Percentiles rank a stretch among this genome's conserved stretches.
These are phyloP conservation scores for Volvox reticuliferus DNA, from an alignment of 139 green algal genomes.

Conservation along the genomic window DNA sequence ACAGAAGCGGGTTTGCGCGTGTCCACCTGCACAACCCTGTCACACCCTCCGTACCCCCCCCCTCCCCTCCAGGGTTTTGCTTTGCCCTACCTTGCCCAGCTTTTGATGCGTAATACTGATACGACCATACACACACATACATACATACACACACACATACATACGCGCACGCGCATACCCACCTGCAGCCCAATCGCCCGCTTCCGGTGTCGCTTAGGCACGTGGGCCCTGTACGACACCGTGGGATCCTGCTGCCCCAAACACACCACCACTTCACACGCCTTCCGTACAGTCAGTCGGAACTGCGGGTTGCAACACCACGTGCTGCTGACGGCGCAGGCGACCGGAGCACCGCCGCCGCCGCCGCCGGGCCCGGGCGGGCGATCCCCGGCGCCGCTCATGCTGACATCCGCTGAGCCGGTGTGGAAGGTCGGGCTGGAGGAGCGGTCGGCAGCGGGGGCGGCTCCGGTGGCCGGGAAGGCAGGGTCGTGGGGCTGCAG, in stretches of 20 bases:
- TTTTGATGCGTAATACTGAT: too few species aligned
- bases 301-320: constrained; percentile 78
- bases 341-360: not conserved
- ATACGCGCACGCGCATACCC: not conserved
- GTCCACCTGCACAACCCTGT: not conserved
- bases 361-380: not conserved
- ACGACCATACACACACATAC: not conserved
- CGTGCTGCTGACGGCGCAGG: constrained; percentile 38
- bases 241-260: constrained; percentile 67
- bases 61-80: not conserved
- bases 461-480: not conserved
- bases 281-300: constrained; percentile 48
- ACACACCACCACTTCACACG: constrained; percentile 62
- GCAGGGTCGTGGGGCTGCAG: not conserved
- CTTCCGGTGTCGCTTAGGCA: constrained; percentile 55
- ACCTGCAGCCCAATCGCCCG: constrained; percentile 58
- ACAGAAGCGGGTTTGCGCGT: too few species aligned
- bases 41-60: not conserved
- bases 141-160: not conserved
- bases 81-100: not conserved
- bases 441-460: not conserved
- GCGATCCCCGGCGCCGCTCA: not conserved
- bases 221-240: constrained; percentile 47
- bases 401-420: not conserved
- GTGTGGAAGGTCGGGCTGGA: not conserved